Base-by-base conservation (phyloP, 2,329 filamentous ascomycete genomes). In the Aschersonia sp. region DNA sequence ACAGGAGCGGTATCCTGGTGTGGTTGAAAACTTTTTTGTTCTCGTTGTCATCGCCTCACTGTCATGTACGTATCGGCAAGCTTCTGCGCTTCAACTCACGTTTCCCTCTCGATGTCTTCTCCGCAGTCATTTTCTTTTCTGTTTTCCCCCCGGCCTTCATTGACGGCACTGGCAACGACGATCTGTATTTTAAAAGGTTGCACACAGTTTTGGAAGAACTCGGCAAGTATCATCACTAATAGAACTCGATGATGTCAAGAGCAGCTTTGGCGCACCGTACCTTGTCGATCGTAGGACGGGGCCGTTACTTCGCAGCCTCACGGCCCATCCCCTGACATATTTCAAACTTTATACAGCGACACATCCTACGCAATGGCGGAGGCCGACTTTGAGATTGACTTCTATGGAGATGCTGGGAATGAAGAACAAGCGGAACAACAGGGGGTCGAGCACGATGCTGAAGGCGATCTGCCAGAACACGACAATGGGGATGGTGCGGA, bases 381-480 rank as follows among this genome's bases (percentile, higher is more conserved):
- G 57, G 79, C 83, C 58, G 79, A 83, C 57, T 83, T 81, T 62
- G 81, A 84, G 56, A 83, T 85, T 65, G 81, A 85, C 55, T 80
- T 84, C 57, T 85, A 84, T 59, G 80, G 78, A 56, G 80, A 83
- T 56, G 68, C 70, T 50, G 68, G 66, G 51, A 65, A 67, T 49
- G 69, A 75, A 30, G 65, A 70, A 50, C 63, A 68, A 12, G 51
- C 52, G 6, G 52, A 53, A 42, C 52, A 55, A 41, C 52, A 56
- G 32, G 56, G 63, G 37, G 63, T 68, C 41, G 58, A 66, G 37
- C 51, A 56, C 31, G 56, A 63, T 42, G 62, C 68, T 41, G 58
- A 66, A 33, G 63, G 66, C 49, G 59, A 64, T 42, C 65, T 70
- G 42, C 60, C 9, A 42, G 40, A 65, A 14, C 43, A 32, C 39